These are phyloP conservation scores for Gamarada debralockiae DNA, from an alignment of 495 filamentous ascomycete genomes.

Conservation along the genomic window DNA sequence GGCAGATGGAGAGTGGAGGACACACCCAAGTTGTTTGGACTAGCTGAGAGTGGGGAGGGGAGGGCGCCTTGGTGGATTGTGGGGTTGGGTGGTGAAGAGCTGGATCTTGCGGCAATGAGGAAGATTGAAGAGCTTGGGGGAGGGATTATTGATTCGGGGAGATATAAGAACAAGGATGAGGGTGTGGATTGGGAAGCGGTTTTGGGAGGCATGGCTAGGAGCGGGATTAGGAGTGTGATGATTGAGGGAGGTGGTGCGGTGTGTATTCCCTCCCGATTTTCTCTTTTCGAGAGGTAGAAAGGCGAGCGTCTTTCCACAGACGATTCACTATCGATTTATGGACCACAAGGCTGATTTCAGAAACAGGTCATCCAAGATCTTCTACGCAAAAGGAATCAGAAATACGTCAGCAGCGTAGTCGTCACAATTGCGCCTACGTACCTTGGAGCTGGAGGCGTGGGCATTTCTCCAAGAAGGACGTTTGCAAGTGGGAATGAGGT, in stretches of 20 bases:
- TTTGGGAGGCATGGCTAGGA: constrained; percentile 6
- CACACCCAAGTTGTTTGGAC: constrained; percentile 50
- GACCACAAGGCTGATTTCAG: too few species aligned
- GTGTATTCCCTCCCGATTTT: too few species aligned
- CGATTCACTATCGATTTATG: too few species aligned
- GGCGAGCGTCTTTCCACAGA: too few species aligned
- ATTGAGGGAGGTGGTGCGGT: constrained; percentile 83
- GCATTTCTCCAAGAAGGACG: constrained; percentile 54
- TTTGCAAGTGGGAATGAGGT: constrained; percentile 45
- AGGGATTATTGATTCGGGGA: constrained; percentile 7
- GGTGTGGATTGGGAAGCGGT: constrained; percentile 21
- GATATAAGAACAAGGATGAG: neutral
- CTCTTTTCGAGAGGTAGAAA: too few species aligned
- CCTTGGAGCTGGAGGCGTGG: constrained; percentile 74
- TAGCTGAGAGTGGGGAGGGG: constrained; percentile 63
- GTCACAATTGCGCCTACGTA: constrained; percentile 83
- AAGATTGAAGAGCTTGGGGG: constrained; percentile 12
- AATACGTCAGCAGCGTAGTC: constrained; percentile 68
- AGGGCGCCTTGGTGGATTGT: constrained; percentile 67
- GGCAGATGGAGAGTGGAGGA: constrained; percentile 54
- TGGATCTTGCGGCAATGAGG: neutral
- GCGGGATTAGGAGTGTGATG: constrained; percentile 71
- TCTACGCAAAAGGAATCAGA: constrained; percentile 54
- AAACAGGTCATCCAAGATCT: constrained; percentile 74
- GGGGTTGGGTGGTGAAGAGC: neutral